These are phyloP conservation scores for Cystobasidium ongulense DNA, from an alignment of 768 basidiomycete genomes.

Conservation along the genomic window DNA sequence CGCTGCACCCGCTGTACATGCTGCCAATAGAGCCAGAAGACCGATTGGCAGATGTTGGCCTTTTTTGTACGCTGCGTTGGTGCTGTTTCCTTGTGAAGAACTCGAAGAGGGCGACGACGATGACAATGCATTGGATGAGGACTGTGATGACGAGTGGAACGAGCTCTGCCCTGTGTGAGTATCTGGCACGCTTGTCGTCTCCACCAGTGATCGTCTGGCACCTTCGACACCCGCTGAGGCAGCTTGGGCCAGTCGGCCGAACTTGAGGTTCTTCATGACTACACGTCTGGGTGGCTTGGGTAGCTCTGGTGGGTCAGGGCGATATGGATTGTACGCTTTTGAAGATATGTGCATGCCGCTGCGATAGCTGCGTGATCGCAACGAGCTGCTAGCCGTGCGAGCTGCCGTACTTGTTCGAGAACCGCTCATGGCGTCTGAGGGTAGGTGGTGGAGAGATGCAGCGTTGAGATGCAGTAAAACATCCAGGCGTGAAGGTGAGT, in stretches of 20 bases:
- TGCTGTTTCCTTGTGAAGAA: neutral
- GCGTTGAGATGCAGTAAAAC: neutral
- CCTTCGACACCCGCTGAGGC: neutral
- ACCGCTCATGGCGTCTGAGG: neutral
- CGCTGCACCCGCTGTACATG: neutral
- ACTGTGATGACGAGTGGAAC: neutral
- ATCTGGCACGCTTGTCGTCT: neutral
- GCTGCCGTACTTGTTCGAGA: neutral
- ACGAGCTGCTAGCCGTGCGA: neutral
- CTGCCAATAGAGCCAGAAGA: neutral
- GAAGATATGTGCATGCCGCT: neutral
- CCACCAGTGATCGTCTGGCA: neutral
- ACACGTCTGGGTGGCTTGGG: neutral
- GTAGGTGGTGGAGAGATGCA: neutral
- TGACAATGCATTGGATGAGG: neutral
- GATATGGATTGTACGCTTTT: slow-evolving; percentile 9
- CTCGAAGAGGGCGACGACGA: neutral
- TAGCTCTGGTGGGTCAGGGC: neutral
- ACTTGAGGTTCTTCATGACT: slow-evolving; percentile 23
- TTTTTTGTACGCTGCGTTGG: neutral
- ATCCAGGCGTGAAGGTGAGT: neutral
- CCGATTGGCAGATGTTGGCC: neutral
- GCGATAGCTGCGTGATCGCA: neutral
- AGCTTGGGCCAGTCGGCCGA: slow-evolving; percentile 1
- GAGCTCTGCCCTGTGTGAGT: neutral